These are phyloP conservation scores for Micromonas pusilla DNA, from an alignment of 139 green algal genomes.

Conservation along the genomic window DNA sequence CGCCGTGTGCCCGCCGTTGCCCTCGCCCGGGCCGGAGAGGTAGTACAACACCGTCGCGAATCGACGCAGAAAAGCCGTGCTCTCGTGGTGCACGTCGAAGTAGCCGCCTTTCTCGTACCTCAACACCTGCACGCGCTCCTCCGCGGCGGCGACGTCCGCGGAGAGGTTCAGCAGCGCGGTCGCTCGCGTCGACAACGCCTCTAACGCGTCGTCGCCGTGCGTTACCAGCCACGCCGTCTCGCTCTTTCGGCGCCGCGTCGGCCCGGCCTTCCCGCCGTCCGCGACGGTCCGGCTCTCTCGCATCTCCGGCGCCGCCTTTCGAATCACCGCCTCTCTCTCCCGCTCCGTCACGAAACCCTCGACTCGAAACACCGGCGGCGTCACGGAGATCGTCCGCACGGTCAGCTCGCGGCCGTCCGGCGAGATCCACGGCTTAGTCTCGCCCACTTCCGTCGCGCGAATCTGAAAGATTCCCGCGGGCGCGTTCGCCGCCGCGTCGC, in stretches of 20 bases:
- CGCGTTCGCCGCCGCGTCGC: background rate
- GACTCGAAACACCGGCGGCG: background rate
- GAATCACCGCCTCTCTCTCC: background rate
- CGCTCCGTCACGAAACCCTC: background rate
- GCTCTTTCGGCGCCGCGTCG: background rate
- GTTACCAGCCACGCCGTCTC: background rate
- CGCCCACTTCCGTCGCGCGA: background rate
- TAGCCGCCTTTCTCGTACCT: background rate
- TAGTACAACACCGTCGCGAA: slow-evolving; percentile 3
- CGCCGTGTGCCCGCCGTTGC: background rate
- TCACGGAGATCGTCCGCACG: background rate
- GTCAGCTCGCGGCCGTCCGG: background rate
- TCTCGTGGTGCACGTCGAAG: slow-evolving; percentile 12
- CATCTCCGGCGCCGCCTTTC: background rate
- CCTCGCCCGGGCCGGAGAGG: background rate
- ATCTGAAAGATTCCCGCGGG: background rate
- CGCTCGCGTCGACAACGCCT: too few species aligned
- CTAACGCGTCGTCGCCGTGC: background rate
- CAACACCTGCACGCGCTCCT: background rate
- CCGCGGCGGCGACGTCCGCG: too few species aligned
- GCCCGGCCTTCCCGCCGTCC: background rate
- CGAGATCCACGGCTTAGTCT: background rate
- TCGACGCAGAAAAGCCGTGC: slow-evolving; percentile 1
- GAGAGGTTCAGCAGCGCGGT: too few species aligned
- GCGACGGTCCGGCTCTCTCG: background rate